Percentiles rank a stretch among this genome's conserved stretches.
Evolutionary conservation across 495 filamentous ascomycete genomes (phyloP).

Genomic region (Durotheca rogersii): DNA sequence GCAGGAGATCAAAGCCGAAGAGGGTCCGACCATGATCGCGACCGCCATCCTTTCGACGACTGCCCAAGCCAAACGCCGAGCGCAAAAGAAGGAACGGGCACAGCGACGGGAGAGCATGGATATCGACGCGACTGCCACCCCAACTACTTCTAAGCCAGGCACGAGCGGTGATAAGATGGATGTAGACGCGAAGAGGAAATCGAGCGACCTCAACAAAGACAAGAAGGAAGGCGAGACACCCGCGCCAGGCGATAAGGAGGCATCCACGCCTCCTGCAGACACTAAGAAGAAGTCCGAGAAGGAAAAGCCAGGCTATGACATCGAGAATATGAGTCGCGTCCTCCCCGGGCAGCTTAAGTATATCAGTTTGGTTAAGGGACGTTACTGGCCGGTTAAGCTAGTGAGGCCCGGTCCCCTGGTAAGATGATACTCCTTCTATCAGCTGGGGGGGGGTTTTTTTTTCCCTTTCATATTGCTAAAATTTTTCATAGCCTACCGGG

Average conservation of each 20-base stretch:
- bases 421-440: background rate
- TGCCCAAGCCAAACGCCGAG: conserved; percentile 91
- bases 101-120: conserved; percentile 86
- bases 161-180: conserved; percentile 85
- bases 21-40: conserved; percentile 90
- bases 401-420: conserved; percentile 51
- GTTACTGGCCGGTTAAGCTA: conserved; percentile 95
- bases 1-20: conserved; percentile 89
- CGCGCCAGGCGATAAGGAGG: conserved; percentile 57
- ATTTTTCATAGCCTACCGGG: conserved; percentile 71
- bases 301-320: conserved; percentile 92
- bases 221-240: conserved; percentile 53
- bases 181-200: conserved; percentile 67
- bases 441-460: too few relatives aligned
- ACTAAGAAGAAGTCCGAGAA: conserved; percentile 86
- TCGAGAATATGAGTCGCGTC: conserved; percentile 96
- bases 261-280: conserved; percentile 48
- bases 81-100: conserved; percentile 68
- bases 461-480: conserved; percentile 47
- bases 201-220: conserved; percentile 61
- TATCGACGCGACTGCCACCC: conserved; percentile 78
- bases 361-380: conserved; percentile 81
- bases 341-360: conserved; percentile 92
- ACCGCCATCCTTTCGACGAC: conserved; percentile 97
- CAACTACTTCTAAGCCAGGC: conserved; percentile 58